Evolutionary conservation across 1,284 basidiomycete genomes (phyloP), one percentile per base, ranked within the genome.

Genomic region (Apiotrichum porosum): DNA sequence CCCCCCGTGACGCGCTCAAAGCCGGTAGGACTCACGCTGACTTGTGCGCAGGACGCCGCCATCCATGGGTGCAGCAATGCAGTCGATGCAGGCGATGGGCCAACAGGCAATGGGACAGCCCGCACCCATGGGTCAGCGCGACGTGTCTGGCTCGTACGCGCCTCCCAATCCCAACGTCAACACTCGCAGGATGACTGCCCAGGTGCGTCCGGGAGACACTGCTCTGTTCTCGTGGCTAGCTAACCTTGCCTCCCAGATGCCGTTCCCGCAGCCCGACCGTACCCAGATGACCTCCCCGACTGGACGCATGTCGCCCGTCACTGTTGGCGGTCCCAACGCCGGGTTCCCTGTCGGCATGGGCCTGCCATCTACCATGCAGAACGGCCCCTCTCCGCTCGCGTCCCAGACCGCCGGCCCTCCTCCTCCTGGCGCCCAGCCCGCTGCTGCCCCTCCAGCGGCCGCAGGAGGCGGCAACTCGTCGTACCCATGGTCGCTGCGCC

Each of bases 401-500:
- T n/a, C 32, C 9, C 40, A 42, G 40, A 15, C 18, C 17, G 33
- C 36, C 23, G 32, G n/a, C 15, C 42, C 42, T 4, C 42, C 42
- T 4, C 9, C 9, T 28, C 39, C 44, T 2, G 45, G 45, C 33
- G 14, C 44, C 19, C 45, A 41, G 24, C 45, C 38, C 2, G 12
- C 24, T 18, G 37, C 24, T 6, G 26, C 26, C 12, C 26, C 26
- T 12, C 37, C 33, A 14, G 28, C 39, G 9, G 14, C 37, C 8
- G 8, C 6, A 12, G 26, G 26, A 6, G 6, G 8, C 8, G 26
- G 26, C n/a, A 53, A 49, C 40, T 52, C 57, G 9, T 45, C 49
- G 17, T 61, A 58, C 44, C 59, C 59, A 12, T 61, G 59, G 59
- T 56, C 59, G 31, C 58, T 54, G 18, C 45, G 59, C 12, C 42